Percentiles rank a stretch among this genome's conserved stretches.
Evolutionary conservation across 495 filamentous ascomycete genomes (phyloP).

Genomic region (Penicillium antarcticum): DNA sequence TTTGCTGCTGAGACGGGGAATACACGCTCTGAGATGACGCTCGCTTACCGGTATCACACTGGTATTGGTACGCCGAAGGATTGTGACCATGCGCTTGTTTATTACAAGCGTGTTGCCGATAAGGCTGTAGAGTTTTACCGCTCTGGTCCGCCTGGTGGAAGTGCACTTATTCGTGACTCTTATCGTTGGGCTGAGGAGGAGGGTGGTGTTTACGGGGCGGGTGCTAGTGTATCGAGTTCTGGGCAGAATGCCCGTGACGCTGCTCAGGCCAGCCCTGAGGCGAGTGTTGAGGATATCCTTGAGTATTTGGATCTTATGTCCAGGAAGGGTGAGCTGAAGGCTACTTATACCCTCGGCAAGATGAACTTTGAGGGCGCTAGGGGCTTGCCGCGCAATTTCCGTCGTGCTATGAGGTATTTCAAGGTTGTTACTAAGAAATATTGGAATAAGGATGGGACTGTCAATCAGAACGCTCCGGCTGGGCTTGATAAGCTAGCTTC

Average conservation of each 20-base stretch:
- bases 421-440: slow-evolving; percentile 76
- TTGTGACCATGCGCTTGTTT: slow-evolving; percentile 79
- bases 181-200: slow-evolving; percentile 80
- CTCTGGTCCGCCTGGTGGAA: slow-evolving; percentile 88
- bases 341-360: slow-evolving; percentile 82
- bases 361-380: slow-evolving; percentile 88
- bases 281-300: slow-evolving; percentile 86
- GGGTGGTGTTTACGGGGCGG: slow-evolving; percentile 92
- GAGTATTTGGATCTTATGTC: slow-evolving; percentile 95
- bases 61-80: slow-evolving; percentile 83
- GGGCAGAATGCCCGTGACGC: slow-evolving; percentile 78
- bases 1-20: slow-evolving; percentile 86
- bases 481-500: slow-evolving; percentile 79
- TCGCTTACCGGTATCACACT: slow-evolving; percentile 80
- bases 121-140: slow-evolving; percentile 84
- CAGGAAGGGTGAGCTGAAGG: slow-evolving; percentile 87
- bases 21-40: slow-evolving; percentile 87
- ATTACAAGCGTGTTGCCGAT: slow-evolving; percentile 91
- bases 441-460: slow-evolving; percentile 75
- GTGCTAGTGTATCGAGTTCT: slow-evolving; percentile 85
- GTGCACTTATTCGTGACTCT: slow-evolving; percentile 66
- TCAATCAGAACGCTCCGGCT: slow-evolving; percentile 48
- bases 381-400: slow-evolving; percentile 68
- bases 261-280: slow-evolving; percentile 68
- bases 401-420: slow-evolving; percentile 78